Percentiles rank a stretch among this genome's conserved stretches.
phyloP scores from a whole-genome alignment of 2,329 filamentous ascomycete genomes.

The Atkinsonella texensis region DNA sequence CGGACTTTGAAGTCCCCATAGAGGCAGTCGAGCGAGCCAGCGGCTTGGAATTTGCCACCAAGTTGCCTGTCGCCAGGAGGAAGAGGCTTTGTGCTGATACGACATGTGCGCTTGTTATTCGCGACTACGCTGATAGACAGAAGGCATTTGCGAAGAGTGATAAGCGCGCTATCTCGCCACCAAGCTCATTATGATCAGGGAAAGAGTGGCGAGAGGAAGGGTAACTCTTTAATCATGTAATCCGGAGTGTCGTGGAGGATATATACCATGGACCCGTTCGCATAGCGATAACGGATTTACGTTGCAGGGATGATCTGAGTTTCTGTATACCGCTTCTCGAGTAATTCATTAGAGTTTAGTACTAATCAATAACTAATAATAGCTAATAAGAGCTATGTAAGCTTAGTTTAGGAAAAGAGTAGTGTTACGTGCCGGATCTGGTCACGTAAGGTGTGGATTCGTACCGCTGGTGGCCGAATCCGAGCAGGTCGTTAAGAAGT shows the following conservation, averaged over 20 bases:
- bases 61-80: slow-evolving; percentile 61
- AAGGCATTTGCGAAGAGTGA: slow-evolving; percentile 40
- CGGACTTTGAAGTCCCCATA: slow-evolving; percentile 88
- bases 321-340: neutral
- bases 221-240: neutral
- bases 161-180: slow-evolving; percentile 11
- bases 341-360: neutral
- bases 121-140: slow-evolving; percentile 58
- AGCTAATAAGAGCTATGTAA: too few relatives aligned
- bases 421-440: too few relatives aligned
- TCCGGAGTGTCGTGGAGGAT: neutral
- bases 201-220: too few relatives aligned
- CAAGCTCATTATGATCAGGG: slow-evolving; percentile 6
- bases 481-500: too few relatives aligned
- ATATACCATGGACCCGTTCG: neutral
- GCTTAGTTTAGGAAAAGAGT: too few relatives aligned
- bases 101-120: slow-evolving; percentile 70
- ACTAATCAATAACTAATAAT: too few relatives aligned
- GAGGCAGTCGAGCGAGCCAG: slow-evolving; percentile 87
- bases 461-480: too few relatives aligned
- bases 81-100: slow-evolving; percentile 77
- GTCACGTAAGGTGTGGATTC: too few relatives aligned
- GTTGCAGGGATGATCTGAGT: neutral
- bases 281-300: neutral
- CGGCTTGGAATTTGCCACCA: slow-evolving; percentile 78